Percentiles rank a stretch among this genome's conserved stretches.
Evolutionary conservation across 2,329 filamentous ascomycete species (phyloP).

Genomic region (Herpotrichia juniperi): DNA sequence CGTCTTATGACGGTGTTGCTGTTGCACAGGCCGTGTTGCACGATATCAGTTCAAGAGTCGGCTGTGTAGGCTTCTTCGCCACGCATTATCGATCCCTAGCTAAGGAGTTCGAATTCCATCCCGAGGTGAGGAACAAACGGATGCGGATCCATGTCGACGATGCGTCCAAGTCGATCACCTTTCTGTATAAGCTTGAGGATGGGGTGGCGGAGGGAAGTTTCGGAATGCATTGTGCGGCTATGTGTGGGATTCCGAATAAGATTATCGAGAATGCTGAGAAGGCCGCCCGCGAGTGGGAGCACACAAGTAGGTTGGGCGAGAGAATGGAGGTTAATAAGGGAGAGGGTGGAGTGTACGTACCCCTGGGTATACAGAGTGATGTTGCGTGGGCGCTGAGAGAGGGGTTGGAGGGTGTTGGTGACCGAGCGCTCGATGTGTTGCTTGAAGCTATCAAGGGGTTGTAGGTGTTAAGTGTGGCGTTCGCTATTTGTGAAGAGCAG

Average conservation of each 20-base stretch:
- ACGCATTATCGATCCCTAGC: conserved; percentile 97
- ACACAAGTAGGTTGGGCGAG: conserved; percentile 88
- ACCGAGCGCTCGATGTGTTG: conserved; percentile 62
- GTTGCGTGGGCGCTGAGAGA: conserved; percentile 77
- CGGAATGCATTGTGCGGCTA: conserved; percentile 97
- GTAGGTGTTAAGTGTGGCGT: conserved; percentile 35
- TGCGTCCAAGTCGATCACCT: conserved; percentile 83
- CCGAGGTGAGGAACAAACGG: conserved; percentile 81
- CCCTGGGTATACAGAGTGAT: conserved; percentile 86
- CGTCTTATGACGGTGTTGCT: conserved; percentile 93
- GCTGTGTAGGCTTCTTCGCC: conserved; percentile 94
- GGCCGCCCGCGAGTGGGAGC: conserved; percentile 91
- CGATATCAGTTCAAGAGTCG: conserved; percentile 90
- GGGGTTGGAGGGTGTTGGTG: conserved; percentile 49
- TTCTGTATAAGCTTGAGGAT: conserved; percentile 91
- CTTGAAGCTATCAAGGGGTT: conserved; percentile 62
- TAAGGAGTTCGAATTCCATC: conserved; percentile 86
- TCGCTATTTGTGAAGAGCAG: no score
- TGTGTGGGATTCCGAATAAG: conserved; percentile 88
- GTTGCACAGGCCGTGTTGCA: conserved; percentile 98
- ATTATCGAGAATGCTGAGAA: conserved; percentile 87
- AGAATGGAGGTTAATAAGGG: conserved; percentile 75
- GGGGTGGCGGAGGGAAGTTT: conserved; percentile 96
- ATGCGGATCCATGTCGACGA: conserved; percentile 98
- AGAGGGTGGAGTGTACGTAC: conserved; percentile 79